Percentiles rank a stretch among this genome's conserved stretches.
These are phyloP conservation scores for Boletus reticuloceps DNA, from an alignment of 768 basidiomycete genomes.

Conservation along the genomic window DNA sequence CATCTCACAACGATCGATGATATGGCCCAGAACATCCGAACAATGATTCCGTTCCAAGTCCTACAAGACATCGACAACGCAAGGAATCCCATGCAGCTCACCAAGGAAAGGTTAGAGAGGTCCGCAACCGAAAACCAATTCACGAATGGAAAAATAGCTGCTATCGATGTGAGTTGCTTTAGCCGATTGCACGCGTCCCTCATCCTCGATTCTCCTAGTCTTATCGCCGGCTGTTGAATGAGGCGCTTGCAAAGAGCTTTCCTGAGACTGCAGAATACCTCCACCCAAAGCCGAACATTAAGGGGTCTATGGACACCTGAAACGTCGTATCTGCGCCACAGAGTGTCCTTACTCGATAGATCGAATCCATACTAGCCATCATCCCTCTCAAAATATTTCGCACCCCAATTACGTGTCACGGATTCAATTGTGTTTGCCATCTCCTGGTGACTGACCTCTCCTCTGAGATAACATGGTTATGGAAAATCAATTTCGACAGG, in stretches of 20 bases:
- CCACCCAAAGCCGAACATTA: constrained; percentile 8
- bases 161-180: constrained; percentile 55
- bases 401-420: constrained; percentile 7
- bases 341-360: background rate
- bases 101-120: constrained; percentile 75
- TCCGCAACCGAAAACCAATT: constrained; percentile 87
- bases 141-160: constrained; percentile 82
- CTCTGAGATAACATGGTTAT: constrained; percentile 10
- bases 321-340: background rate
- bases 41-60: constrained; percentile 76
- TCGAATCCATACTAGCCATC: background rate
- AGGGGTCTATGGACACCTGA: constrained; percentile 9
- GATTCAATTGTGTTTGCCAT: background rate
- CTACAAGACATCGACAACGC: constrained; percentile 77
- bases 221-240: constrained; percentile 64
- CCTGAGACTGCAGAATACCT: constrained; percentile 46
- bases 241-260: constrained; percentile 69
- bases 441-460: constrained; percentile 3
- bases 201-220: constrained; percentile 42
- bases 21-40: constrained; percentile 57
- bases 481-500: constrained; percentile 13
- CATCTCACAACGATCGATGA: constrained; percentile 68
- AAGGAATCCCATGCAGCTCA: constrained; percentile 79
- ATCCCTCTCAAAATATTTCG: background rate
- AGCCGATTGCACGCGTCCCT: background rate